Conservation (phyloP, 495 filamentous ascomycete genomes). For the Lepidopterella palustris region DNA sequence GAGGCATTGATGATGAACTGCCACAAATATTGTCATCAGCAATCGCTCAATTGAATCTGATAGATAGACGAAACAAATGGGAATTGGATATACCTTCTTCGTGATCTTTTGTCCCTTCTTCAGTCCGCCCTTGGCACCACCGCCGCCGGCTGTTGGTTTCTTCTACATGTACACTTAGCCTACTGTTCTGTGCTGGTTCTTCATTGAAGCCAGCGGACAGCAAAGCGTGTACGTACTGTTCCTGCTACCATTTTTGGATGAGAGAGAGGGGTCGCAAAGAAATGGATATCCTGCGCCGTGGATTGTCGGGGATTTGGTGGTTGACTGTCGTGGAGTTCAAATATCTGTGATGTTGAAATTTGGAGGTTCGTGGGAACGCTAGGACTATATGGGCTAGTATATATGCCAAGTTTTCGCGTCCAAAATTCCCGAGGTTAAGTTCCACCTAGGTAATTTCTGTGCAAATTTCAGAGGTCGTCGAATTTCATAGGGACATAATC, state of each 20-base stretch:
- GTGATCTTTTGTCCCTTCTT: conserved; percentile 64
- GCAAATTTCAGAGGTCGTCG: too few relatives aligned
- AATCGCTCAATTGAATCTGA: too few relatives aligned
- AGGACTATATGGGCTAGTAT: neutral
- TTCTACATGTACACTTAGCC: conserved; percentile 74
- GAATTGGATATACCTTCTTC: conserved; percentile 50
- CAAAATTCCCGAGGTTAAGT: too few relatives aligned
- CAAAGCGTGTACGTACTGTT: conserved; percentile 91
- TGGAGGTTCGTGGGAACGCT: conserved; percentile 1
- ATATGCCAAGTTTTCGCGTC: neutral
- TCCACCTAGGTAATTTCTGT: too few relatives aligned
- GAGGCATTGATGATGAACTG: conserved; percentile 98
- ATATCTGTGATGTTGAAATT: neutral
- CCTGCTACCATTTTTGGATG: conserved; percentile 52
- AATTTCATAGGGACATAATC: too few relatives aligned
- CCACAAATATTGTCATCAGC: neutral
- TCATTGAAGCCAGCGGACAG: conserved; percentile 49
- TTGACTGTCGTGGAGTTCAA: neutral
- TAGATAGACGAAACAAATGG: too few relatives aligned
- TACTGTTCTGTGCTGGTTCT: conserved; percentile 65
- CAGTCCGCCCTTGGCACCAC: conserved; percentile 46
- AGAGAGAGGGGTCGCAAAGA: conserved; percentile 53
- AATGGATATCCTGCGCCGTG: conserved; percentile 50
- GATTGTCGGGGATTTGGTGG: conserved; percentile 19
- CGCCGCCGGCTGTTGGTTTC: conserved; percentile 20